Evolutionary conservation across 2,329 filamentous ascomycete species (phyloP), one percentile per base, ranked within the genome.

Genomic region (Byssothecium circinans): DNA sequence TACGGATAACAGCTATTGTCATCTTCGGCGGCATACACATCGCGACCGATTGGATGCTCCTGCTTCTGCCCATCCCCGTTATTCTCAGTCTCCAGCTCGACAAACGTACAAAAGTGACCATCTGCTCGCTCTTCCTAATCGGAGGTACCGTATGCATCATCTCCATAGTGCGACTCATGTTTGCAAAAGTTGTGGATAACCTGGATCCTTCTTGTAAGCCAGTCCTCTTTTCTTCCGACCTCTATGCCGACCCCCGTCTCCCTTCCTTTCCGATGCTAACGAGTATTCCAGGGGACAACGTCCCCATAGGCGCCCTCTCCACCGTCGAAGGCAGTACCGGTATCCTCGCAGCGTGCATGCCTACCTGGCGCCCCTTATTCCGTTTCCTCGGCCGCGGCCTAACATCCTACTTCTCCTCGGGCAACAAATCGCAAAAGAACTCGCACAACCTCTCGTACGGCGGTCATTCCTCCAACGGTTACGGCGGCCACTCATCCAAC

Each of bases 311-410:
- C 14, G 19, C 37, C 2, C 45, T 56, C 22, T 38, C 33, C 17
- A 41, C 53, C 25, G n/a, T 53, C 29, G 53, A 56, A 43, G 23
- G 38, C 43, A n/a, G 23, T 19, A 17, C 47, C 22, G 53, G 50
- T 17, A 50, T 56, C 43, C 44, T 56, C 1, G 53, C 50, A n/a
- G 53, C 50, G 29, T 56, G 53, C 43, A 51, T 53, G 47, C 53
- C 53, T 8, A 56, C 53, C 20, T 56, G 50, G 50, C 50, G 53
- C 11, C 53, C 53, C 2, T 50, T 56, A 10, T 56, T 56, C 47
- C 43, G 39, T 18, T 56, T 50, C 42, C 41, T 51, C 2, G 39
- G 47, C 19, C 33, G 18, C 17, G 46, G 43, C 42, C 41, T 52
- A n/a, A 49, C 39, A 15, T 41, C 43, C 12, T 47, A 47, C 35